These are phyloP conservation scores for Saturnispora hagleri DNA, from an alignment of 805 yeast genomes.

Conservation along the genomic window DNA sequence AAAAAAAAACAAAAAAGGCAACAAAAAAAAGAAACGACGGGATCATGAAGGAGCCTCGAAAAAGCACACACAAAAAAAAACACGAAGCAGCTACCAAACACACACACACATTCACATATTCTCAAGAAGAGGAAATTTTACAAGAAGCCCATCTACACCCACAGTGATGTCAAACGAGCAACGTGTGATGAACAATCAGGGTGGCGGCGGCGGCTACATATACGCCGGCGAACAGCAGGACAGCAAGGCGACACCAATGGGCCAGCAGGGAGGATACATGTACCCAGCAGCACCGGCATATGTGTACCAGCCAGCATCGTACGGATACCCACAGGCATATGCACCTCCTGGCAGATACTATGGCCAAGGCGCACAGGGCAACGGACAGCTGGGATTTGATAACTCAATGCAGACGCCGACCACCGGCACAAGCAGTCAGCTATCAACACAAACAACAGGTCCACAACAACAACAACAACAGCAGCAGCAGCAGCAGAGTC, in stretches of 20 bases:
- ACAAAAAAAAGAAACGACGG: neutral
- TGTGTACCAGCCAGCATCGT: neutral
- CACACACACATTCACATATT: neutral
- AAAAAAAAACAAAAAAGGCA: neutral
- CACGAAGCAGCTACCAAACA: neutral
- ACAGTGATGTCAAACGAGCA: neutral
- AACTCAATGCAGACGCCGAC: neutral
- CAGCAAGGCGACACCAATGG: neutral
- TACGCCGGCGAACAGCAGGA: neutral
- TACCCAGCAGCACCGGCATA: neutral
- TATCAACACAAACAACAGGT: neutral
- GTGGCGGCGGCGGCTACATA: neutral
- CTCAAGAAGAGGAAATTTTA: neutral
- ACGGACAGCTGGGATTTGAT: neutral
- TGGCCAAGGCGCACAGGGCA: neutral
- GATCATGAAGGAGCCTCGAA: neutral
- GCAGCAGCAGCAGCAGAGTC: neutral
- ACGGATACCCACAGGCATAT: slow-evolving; percentile 1
- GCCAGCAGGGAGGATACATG: slow-evolving; percentile 1
- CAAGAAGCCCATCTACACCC: neutral
- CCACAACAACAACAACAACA: slow-evolving; percentile 1
- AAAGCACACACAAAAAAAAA: neutral
- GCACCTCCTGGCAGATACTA: neutral
- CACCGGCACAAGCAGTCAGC: neutral
- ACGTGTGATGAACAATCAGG: slow-evolving; percentile 2